Evolutionary conservation across 148 eudicot genomes (phyloP), one percentile per base, ranked within the genome.

Genomic region (Chenopodium quinoa): DNA sequence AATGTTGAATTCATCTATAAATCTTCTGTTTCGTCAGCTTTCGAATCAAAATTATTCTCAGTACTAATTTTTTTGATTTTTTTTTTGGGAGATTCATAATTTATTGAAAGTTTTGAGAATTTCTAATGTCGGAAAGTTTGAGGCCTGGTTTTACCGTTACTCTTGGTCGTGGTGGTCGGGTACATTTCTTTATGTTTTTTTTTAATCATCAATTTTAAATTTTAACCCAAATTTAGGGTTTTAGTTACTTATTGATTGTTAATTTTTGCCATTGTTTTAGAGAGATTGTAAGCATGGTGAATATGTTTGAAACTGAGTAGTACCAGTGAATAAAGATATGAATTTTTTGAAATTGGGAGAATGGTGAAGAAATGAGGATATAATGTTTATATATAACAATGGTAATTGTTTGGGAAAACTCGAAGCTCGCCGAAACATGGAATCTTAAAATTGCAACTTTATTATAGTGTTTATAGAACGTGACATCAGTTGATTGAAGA

Each of bases 151-250:
- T 89, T 29, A 90, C 91, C 37, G 87, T 91, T 75, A 92, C 96
- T 78, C 80, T 94, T 48, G 94, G 93, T 10, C 89, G 88, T 32
- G 78, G 75, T 75, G 92, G 94, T 85, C 96, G 90, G 96, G 98
- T 90, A 83, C 34, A 31, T 75, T 60, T 37, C 47, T 64, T 56
- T 32, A 75, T 23, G 13, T 7, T 74, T 46, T 6, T 23, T 12
- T 14, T 20, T 14, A 14, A 2, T 48, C 13, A 9, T 48, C 13
- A 9, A 48, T 48, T 48, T 48, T 48, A 4, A 37, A 37, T 48
- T 48, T 48, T 48, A 48, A 37, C 40, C 40, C 40, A 37, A 5
- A 37, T 37, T 37, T 73, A 54, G 77, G 58, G 80, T 31, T 72
- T 85, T 31, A 12, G 5, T 64, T 6, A 29, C 46, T 44, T 37